Evolutionary conservation across 2,329 filamentous ascomycete genomes (phyloP).

Genomic region (Hortaea werneckii): DNA sequence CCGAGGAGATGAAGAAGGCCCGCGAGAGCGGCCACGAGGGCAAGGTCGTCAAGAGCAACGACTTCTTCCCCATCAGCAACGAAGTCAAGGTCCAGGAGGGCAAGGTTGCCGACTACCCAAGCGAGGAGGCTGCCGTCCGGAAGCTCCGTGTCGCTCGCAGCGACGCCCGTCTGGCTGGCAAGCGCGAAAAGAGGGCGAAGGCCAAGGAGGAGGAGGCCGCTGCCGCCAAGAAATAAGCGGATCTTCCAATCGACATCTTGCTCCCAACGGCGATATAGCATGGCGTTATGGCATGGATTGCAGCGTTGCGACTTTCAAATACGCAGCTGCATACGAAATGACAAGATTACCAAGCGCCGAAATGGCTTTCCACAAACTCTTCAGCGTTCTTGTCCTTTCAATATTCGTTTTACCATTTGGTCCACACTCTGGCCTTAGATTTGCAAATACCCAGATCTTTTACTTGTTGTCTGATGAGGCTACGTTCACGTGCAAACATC

Average conservation of each 20-base stretch:
- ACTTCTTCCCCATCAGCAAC: constrained; percentile 64
- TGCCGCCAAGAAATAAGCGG: constrained; percentile 66
- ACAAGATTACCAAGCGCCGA: neutral
- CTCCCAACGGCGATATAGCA: neutral
- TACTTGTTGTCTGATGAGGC: too few species aligned
- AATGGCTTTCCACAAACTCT: neutral
- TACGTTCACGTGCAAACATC: too few species aligned
- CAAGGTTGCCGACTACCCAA: constrained; percentile 58
- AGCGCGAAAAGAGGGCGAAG: constrained; percentile 85
- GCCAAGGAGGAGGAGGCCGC: constrained; percentile 75
- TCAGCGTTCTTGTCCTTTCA: neutral
- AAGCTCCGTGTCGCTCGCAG: constrained; percentile 75
- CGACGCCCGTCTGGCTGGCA: constrained; percentile 71
- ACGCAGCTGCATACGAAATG: neutral
- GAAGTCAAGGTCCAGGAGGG: constrained; percentile 66
- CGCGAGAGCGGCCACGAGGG: constrained; percentile 43
- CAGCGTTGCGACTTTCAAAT: neutral
- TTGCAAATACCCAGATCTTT: too few species aligned
- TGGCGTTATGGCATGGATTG: neutral
- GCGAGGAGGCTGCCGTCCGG: constrained; percentile 78
- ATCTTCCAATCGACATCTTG: neutral
- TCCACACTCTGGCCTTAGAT: too few species aligned
- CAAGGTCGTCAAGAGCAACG: constrained; percentile 30
- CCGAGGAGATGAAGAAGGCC: constrained; percentile 68
- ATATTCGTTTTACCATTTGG: too few species aligned